Evolutionary conservation across 768 basidiomycete species (phyloP).

Genomic region (Suillus subaureus): DNA sequence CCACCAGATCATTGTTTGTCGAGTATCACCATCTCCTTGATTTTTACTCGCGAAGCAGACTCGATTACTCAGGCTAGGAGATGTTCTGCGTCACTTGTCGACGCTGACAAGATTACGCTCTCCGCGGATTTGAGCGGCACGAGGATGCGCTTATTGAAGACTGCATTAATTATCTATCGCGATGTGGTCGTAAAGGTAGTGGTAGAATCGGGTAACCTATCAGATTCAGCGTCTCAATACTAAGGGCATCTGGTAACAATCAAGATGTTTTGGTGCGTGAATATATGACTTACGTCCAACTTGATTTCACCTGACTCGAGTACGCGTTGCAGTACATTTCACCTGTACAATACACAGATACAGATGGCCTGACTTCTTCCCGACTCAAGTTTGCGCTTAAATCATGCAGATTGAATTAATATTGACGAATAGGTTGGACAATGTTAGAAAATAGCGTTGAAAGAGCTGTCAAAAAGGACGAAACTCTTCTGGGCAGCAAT

Average conservation of each 20-base stretch:
- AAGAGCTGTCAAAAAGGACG: background rate
- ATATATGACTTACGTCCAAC: background rate
- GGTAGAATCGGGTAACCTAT: background rate
- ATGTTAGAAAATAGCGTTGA: background rate
- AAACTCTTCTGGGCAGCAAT: background rate
- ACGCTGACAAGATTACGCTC: background rate
- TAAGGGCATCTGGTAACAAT: background rate
- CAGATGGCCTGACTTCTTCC: background rate
- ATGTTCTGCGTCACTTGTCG: background rate
- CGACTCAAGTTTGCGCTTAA: background rate
- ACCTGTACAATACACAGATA: background rate
- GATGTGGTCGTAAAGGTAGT: background rate
- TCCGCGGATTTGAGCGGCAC: background rate
- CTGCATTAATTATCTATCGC: background rate
- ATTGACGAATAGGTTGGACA: background rate
- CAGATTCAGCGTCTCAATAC: background rate
- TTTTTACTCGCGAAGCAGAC: background rate
- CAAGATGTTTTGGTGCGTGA: background rate
- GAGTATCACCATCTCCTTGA: background rate
- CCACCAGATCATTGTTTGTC: background rate
- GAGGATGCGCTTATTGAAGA: background rate
- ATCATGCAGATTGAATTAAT: background rate
- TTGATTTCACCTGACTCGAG: background rate
- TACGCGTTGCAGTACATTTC: background rate
- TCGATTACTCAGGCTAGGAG: background rate